phyloP scores from a whole-genome alignment of 2,329 filamentous ascomycete genomes.

The Talaromyces sp. region DNA sequence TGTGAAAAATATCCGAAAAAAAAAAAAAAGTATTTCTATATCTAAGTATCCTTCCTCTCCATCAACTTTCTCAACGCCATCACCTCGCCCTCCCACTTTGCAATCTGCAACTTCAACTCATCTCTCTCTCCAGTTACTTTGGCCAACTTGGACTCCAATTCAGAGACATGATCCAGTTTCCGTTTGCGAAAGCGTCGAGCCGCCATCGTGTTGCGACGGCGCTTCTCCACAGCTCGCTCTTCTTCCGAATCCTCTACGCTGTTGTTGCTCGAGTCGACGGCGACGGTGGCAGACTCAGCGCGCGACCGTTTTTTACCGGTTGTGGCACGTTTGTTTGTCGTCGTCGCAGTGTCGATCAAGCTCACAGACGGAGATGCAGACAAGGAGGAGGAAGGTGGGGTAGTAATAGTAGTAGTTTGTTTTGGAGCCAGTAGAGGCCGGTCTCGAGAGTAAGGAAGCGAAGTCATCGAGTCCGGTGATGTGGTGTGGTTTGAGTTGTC shows the following conservation, averaged over 20 bases:
- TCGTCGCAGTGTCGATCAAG: neutral
- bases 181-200: conserved; percentile 33
- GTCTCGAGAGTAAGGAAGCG: conserved; percentile 4
- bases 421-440: conserved; percentile 11
- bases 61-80: conserved; percentile 27
- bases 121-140: conserved; percentile 29
- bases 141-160: conserved; percentile 30
- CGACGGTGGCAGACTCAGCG: neutral
- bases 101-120: conserved; percentile 30
- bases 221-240: conserved; percentile 22
- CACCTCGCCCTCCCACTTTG: conserved; percentile 33
- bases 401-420: conserved; percentile 2
- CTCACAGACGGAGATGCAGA: conserved; percentile 5
- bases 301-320: conserved; percentile 8
- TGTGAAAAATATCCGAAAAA: neutral
- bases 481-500: neutral
- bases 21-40: neutral
- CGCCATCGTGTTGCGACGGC: conserved; percentile 32
- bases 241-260: conserved; percentile 13
- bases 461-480: conserved; percentile 4
- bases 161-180: conserved; percentile 28
- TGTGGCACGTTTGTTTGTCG: neutral
- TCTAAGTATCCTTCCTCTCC: conserved; percentile 11
- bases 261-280: conserved; percentile 9
- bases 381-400: conserved; percentile 3